A percentile compares a stretch with the other conserved stretches of the same genome.
phyloP scores from a whole-genome alignment of 2,329 filamentous ascomycete genomes.

The Aspergillus sojae region DNA sequence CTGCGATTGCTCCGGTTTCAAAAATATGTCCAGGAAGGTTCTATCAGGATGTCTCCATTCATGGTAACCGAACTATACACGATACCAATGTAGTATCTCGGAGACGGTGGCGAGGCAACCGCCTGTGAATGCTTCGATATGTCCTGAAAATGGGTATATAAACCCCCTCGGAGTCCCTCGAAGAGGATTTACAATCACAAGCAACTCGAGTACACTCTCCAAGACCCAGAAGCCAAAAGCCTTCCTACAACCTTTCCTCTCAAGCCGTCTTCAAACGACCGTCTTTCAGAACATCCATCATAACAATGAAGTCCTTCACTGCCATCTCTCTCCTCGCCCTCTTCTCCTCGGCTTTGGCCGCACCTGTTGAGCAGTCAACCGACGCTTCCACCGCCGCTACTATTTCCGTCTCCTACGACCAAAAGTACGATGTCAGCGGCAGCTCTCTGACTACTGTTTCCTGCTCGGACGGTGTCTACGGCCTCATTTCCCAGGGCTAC shows the following conservation, averaged over 20 bases:
- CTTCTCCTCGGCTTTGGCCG: slow-evolving; percentile 28
- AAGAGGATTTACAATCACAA: background rate
- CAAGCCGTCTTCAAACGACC: background rate
- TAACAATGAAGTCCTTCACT: slow-evolving; percentile 32
- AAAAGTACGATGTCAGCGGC: slow-evolving; percentile 65
- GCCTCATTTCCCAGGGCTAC: slow-evolving; percentile 36
- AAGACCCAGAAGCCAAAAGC: background rate
- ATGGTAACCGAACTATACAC: background rate
- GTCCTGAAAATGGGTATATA: slow-evolving; percentile 2
- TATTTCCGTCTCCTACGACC: slow-evolving; percentile 68
- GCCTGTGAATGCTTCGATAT: background rate
- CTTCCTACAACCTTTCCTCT: background rate
- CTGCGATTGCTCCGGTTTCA: slow-evolving; percentile 7
- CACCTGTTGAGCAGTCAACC: slow-evolving; percentile 16
- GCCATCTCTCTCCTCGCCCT: slow-evolving; percentile 25
- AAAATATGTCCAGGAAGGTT: background rate
- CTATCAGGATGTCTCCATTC: background rate
- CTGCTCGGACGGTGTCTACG: slow-evolving; percentile 42
- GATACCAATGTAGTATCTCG: background rate
- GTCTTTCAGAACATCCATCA: background rate
- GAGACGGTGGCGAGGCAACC: background rate
- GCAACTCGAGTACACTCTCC: background rate
- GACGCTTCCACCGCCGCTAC: slow-evolving; percentile 5
- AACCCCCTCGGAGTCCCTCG: background rate
- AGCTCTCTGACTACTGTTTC: slow-evolving; percentile 59